Conservation (phyloP, 1,284 basidiomycete genomes). For the Rhizoctonia solani region DNA sequence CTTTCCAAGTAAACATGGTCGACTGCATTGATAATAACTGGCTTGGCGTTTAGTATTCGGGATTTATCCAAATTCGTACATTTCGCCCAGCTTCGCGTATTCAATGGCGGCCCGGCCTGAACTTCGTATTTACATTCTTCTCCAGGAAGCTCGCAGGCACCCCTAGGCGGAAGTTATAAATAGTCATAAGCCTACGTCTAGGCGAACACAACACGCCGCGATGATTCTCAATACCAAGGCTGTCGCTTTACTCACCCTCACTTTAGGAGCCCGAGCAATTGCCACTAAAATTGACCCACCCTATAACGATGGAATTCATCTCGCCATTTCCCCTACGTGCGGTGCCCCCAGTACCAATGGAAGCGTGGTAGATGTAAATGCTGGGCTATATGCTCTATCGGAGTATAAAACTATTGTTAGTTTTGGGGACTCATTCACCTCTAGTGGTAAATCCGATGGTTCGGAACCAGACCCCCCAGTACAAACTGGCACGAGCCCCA, state of each 20-base stretch:
- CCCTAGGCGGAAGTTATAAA: too few relatives aligned
- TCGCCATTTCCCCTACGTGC: slow-evolving; percentile 16
- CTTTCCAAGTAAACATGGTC: too few relatives aligned
- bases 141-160: not conserved
- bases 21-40: not conserved
- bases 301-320: slow-evolving; percentile 31
- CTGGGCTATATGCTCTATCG: slow-evolving; percentile 4
- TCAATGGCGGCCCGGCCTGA: too few relatives aligned
- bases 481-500: slow-evolving; percentile 22
- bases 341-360: slow-evolving; percentile 4
- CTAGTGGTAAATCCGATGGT: slow-evolving; percentile 25
- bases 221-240: not conserved
- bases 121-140: not conserved
- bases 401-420: slow-evolving; percentile 25
- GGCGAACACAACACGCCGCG: too few relatives aligned
- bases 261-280: not conserved
- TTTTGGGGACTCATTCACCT: slow-evolving; percentile 30
- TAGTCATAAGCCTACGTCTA: too few relatives aligned
- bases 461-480: slow-evolving; percentile 21
- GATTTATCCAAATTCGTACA: not conserved
- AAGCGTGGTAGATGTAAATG: slow-evolving; percentile 23
- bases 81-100: not conserved
- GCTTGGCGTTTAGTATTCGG: not conserved
- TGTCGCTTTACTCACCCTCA: not conserved
- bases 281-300: not conserved